A percentile compares a stretch with the other conserved stretches of the same genome.
These are phyloP conservation scores for Kodamaea nitidulidarum DNA, from an alignment of 805 yeast species.

Conservation along the genomic window DNA sequence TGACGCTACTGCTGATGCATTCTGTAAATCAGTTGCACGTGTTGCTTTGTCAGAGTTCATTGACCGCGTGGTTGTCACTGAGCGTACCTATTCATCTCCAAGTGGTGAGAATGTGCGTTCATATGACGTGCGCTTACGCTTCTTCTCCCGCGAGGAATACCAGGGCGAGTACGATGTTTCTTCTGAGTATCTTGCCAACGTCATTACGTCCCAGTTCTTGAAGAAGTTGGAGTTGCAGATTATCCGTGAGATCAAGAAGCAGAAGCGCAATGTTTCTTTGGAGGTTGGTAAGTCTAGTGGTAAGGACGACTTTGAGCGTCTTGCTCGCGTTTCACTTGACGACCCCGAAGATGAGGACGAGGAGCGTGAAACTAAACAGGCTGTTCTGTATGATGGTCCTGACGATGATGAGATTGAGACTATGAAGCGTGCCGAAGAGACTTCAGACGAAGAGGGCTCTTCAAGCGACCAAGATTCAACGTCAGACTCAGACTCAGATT, in stretches of 20 bases:
- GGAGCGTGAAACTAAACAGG: constrained; percentile 67
- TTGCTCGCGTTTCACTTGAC: constrained; percentile 7
- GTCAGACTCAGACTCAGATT: constrained; percentile 36
- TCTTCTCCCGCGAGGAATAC: constrained; percentile 75
- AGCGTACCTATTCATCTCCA: constrained; percentile 67
- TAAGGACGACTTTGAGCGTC: constrained; percentile 38
- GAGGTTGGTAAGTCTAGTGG: constrained; percentile 71
- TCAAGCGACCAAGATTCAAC: constrained; percentile 16
- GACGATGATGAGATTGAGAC: constrained; percentile 93
- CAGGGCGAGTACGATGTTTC: constrained; percentile 84
- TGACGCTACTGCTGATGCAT: constrained; percentile 85
- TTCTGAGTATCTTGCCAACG: constrained; percentile 69
- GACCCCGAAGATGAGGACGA: constrained; percentile 61
- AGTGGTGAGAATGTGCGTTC: constrained; percentile 55
- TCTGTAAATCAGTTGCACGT: constrained; percentile 85
- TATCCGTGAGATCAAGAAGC: constrained; percentile 77
- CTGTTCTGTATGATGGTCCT: constrained; percentile 90
- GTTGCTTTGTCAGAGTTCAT: constrained; percentile 85
- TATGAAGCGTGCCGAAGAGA: constrained; percentile 77
- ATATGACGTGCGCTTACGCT: constrained; percentile 68
- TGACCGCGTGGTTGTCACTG: constrained; percentile 80
- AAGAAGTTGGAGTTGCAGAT: constrained; percentile 67
- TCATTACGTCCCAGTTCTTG: constrained; percentile 64
- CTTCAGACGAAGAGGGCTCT: constrained; percentile 61
- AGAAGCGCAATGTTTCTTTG: constrained; percentile 56